A percentile compares a stretch with the other conserved stretches of the same genome.
phyloP scores from a whole-genome alignment of 2,329 filamentous ascomycete genomes.

The Apiospora hydei region DNA sequence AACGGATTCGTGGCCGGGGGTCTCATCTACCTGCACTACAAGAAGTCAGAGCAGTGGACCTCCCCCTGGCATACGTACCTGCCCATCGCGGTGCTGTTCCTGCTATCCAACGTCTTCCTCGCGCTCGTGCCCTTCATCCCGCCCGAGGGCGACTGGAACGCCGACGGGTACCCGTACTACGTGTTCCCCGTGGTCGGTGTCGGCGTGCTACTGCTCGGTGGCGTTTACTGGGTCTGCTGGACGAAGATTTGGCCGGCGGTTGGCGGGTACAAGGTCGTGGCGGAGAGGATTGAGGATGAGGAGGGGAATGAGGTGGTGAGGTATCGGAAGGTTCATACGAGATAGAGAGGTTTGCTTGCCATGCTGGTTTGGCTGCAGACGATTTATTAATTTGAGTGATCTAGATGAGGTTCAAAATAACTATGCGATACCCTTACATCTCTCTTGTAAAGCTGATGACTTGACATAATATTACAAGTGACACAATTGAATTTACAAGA shows the following conservation, averaged over 20 bases:
- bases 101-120: constrained; percentile 60
- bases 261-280: constrained; percentile 57
- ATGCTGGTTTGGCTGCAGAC: background rate
- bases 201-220: constrained; percentile 57
- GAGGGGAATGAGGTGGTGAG: constrained; percentile 40
- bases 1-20: constrained; percentile 59
- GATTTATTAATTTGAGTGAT: background rate
- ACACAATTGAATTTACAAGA: too few relatives aligned
- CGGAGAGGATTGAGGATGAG: constrained; percentile 51
- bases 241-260: constrained; percentile 56
- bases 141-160: constrained; percentile 54
- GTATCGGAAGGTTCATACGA: constrained; percentile 40
- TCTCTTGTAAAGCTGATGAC: too few relatives aligned
- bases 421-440: too few relatives aligned
- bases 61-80: constrained; percentile 60
- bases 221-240: constrained; percentile 61
- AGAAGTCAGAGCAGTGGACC: constrained; percentile 58
- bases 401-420: background rate
- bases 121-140: constrained; percentile 63
- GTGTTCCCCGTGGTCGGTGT: constrained; percentile 63
- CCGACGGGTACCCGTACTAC: constrained; percentile 62
- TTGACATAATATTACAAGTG: too few relatives aligned
- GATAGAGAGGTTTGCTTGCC: constrained; percentile 23
- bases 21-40: constrained; percentile 59
- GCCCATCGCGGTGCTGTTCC: constrained; percentile 55